Evolutionary conservation across 768 basidiomycete species (phyloP), one percentile per base, ranked within the genome.

Genomic region (Boletus eberwhitei): DNA sequence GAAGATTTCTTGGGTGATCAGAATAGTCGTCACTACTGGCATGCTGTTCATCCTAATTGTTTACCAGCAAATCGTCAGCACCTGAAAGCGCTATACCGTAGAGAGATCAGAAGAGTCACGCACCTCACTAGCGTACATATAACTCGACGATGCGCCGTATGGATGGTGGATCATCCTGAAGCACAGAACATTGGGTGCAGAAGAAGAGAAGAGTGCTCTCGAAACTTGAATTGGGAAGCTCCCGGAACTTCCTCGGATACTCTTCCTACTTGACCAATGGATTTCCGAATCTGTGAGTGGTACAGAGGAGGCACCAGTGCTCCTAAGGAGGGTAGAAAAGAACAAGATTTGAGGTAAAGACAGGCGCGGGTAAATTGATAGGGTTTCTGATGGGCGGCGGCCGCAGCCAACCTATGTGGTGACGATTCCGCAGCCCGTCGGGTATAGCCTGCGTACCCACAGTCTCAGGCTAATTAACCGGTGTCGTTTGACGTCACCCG

Each of bases 91-190:
- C 13, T 22, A 22, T 14, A 1, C 4, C 36, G 7, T 13, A 22
- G 37, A 19, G 35, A 34, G 8, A 29, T 17, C 3, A 1, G 35
- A 35, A 14, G 16, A n/a, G 36, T 7, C 9, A 57, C 69, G 42
- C 38, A 65, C 69, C 57, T 58, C 59, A 31, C 40, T 57, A 16
- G 63, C 54, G 34, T 69, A 68, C 50, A 69, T 40, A 34, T 63
- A 71, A 42, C 58, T 63, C 16, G 69, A 62, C 24, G 69, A 55
- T 43, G 66, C 60, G 36, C 55, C 65, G 35, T 69, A 69, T 16
- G 68, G 68, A 57, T 69, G 68, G 51, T 61, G 48, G 40, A 67
- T 69, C 60, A 69, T 71, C 56, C 39, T 67, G 58, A 53, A 45
- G 55, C 40, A 53, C 37, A 59, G 60, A 49, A 26, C 65, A 67